Percentiles rank a stretch among this genome's conserved stretches.
phyloP scores from a whole-genome alignment of 2,329 filamentous ascomycete genomes.

The Fusarium sp. region DNA sequence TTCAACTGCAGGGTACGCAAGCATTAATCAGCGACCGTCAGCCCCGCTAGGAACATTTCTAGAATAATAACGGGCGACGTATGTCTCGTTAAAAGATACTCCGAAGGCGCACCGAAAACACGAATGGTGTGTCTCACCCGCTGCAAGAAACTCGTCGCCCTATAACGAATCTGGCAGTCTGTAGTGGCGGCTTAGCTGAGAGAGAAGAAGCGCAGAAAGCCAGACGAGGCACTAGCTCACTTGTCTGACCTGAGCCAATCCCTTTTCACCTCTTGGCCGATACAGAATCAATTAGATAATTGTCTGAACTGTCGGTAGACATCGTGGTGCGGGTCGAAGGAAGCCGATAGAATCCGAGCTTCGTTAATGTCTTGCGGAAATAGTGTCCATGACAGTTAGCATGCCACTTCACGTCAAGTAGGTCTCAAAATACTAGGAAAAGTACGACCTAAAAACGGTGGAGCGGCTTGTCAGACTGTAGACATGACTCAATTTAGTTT shows the following conservation, averaged over 20 bases:
- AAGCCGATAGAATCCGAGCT: slow-evolving; percentile 22
- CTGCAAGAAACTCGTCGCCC: background rate
- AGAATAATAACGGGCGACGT: background rate
- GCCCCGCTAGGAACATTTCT: background rate
- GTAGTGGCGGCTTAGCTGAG: background rate
- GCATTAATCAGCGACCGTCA: background rate
- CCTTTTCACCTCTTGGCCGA: background rate
- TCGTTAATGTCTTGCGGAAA: background rate
- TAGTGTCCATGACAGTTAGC: slow-evolving; percentile 13
- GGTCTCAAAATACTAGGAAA: background rate
- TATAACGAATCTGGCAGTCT: background rate
- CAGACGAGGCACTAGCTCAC: background rate
- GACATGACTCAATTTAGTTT: slow-evolving; percentile 18
- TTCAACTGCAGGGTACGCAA: background rate
- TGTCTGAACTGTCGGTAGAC: background rate
- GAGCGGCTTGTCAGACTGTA: background rate
- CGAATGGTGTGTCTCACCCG: background rate
- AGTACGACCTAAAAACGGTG: background rate
- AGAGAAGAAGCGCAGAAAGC: background rate
- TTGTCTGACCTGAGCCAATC: background rate
- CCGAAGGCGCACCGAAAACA: slow-evolving; percentile 19
- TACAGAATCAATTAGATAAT: background rate
- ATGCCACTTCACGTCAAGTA: background rate
- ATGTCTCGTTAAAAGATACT: background rate
- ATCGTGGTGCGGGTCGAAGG: background rate